A percentile compares a stretch with the other conserved stretches of the same genome.
Conservation (phyloP, 139 green algal species). For the Zygnema cylindricum region DNA sequence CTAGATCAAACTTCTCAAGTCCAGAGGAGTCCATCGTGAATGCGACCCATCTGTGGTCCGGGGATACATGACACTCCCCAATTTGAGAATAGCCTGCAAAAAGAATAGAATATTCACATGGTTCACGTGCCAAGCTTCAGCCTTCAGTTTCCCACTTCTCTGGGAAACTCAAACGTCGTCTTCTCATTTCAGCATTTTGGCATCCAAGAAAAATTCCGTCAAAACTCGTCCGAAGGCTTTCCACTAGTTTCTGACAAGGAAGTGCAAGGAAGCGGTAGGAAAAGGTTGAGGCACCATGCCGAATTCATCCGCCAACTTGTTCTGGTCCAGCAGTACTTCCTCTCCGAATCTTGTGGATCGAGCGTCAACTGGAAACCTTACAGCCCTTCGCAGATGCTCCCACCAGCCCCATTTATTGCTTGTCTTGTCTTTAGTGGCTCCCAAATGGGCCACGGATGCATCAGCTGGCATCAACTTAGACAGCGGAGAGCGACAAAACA, state of each 20-base stretch:
- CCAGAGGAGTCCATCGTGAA: slow-evolving; percentile 37
- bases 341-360: not conserved
- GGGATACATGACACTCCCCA: slow-evolving; percentile 34
- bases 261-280: not conserved
- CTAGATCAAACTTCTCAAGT: slow-evolving; percentile 10
- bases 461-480: not conserved
- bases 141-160: not conserved
- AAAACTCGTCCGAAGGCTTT: not conserved
- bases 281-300: slow-evolving; percentile 18
- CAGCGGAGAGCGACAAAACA: slow-evolving; percentile 25
- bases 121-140: slow-evolving; percentile 16
- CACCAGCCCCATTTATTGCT: slow-evolving; percentile 10
- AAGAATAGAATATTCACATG: too few relatives aligned
- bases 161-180: not conserved
- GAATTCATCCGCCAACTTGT: slow-evolving; percentile 50
- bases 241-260: too few relatives aligned
- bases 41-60: slow-evolving; percentile 32
- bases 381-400: not conserved
- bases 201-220: not conserved
- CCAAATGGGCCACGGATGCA: not conserved
- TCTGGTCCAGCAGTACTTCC: slow-evolving; percentile 42
- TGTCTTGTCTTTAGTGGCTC: not conserved
- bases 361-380: not conserved
- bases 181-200: not conserved
- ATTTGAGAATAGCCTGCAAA: slow-evolving; percentile 51